A percentile compares a stretch with the other conserved stretches of the same genome.
phyloP scores from a whole-genome alignment of 2,329 filamentous ascomycete species.

The Knoxdaviesia proteae region DNA sequence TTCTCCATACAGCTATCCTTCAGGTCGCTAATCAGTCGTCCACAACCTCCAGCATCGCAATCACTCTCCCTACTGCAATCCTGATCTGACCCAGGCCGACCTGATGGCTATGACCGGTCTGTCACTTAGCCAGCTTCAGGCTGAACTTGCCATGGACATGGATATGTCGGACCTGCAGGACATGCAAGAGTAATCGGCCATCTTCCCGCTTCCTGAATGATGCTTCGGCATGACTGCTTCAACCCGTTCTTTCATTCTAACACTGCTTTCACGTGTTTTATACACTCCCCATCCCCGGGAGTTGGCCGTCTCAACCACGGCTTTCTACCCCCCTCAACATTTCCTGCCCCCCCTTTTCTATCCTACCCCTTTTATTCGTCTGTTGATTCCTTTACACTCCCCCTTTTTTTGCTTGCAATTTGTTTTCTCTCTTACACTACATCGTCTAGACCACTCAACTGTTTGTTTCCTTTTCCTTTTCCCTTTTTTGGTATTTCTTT shows the following conservation, averaged over 20 bases:
- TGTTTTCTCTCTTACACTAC: neutral
- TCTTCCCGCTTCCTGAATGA: neutral
- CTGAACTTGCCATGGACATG: slow-evolving; percentile 2
- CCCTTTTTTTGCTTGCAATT: slow-evolving; percentile 1
- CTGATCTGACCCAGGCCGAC: slow-evolving; percentile 5
- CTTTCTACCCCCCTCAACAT: too few relatives aligned
- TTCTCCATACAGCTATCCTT: neutral
- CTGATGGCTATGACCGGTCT: slow-evolving; percentile 5
- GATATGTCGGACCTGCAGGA: slow-evolving; percentile 3
- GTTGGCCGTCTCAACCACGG: too few relatives aligned
- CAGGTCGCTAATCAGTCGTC: neutral
- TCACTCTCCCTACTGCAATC: slow-evolving; percentile 7
- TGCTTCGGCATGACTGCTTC: neutral
- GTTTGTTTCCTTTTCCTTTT: neutral
- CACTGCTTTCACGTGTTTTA: neutral
- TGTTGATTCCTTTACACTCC: neutral
- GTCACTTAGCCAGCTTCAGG: slow-evolving; percentile 1
- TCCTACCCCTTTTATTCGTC: neutral
- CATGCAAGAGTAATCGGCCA: slow-evolving; percentile 3
- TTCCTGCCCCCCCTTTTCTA: neutral
- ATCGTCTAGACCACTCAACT: neutral
- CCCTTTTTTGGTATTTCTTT: slow-evolving; percentile 1
- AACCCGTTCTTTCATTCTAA: neutral
- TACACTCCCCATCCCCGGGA: too few relatives aligned
- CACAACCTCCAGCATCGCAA: slow-evolving; percentile 4